Evolutionary conservation across 306 rosid genomes (phyloP), one percentile per base, ranked within the genome.

Genomic region (Acacia acuminata): DNA sequence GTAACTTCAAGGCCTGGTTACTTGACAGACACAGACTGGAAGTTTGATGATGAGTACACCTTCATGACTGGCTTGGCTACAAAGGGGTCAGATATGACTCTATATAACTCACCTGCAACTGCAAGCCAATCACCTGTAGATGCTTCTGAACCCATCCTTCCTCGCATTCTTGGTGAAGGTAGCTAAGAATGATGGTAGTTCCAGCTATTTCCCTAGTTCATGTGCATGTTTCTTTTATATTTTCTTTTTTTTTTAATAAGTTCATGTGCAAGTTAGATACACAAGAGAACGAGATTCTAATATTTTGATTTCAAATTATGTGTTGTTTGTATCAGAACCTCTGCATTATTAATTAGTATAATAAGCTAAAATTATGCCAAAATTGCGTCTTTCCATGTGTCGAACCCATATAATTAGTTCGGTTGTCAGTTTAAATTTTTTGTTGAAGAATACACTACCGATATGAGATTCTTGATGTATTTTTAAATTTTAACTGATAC

Each of bases 1-100:
- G 89, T 86, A 40, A 85, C 87, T 76, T 45, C 94, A 34, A 87
- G 61, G 84, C 97, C 96, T 8, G 93, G 92, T 27, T 93, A 93
- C 87, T 47, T 93, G 65, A 82, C 92, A 30, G 32, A 30, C 32
- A 30, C 2, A 8, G 93, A 90, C 45, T 90, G 92, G 97, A 90
- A 81, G 61, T 93, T 88, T 65, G 88, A 91, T 40, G 96, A 88
- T 47, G 71, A 34, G 19, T 80, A 45, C 32, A 81, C 79, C 86
- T 12, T 50, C 3, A 79, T 77, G 50, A 73, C 84, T 8, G 80
- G 53, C 67, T 1, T 66, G 45, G 85, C 76, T 40, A 63, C 84
- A 30, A 82, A 73, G 78, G 90, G 61, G 72, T 75, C 78, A 3
- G 69, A 72, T 61, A 30, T 83, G 30, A 87, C 87, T 83, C 38